A percentile compares a stretch with the other conserved stretches of the same genome.
Conservation (phyloP, 768 basidiomycete species). For the Lentinus brumalis region DNA sequence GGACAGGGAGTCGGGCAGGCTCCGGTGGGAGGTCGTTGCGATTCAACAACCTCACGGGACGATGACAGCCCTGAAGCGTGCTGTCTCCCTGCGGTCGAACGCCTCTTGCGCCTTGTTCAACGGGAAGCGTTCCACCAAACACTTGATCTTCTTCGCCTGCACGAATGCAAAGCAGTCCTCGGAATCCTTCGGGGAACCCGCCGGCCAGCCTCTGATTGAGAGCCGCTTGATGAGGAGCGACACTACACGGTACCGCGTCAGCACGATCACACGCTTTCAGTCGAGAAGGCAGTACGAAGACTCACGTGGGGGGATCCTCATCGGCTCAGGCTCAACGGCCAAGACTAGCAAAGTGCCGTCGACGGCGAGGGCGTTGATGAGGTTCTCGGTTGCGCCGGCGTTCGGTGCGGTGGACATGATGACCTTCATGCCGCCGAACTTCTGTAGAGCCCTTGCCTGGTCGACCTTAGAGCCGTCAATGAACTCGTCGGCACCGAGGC, state of each 20-base stretch:
- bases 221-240: constrained; percentile 27
- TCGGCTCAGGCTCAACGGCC: constrained; percentile 19
- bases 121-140: constrained; percentile 26
- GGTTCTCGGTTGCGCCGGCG: constrained; percentile 14
- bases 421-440: constrained; percentile 40
- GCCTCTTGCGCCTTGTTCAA: constrained; percentile 28
- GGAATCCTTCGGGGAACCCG: constrained; percentile 23
- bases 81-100: constrained; percentile 21
- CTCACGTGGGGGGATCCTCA: constrained; percentile 22
- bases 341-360: constrained; percentile 27
- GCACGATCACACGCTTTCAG: background rate
- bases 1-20: too few species aligned
- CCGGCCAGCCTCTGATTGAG: constrained; percentile 29
- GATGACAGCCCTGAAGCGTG: constrained; percentile 29
- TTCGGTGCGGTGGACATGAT: constrained; percentile 36
- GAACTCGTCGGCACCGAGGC: constrained; percentile 42
- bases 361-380: constrained; percentile 22
- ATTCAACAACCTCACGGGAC: constrained; percentile 9
- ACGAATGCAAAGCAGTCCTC: constrained; percentile 24
- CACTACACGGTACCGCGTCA: constrained; percentile 1
- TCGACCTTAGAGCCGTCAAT: constrained; percentile 33
- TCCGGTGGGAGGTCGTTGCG: background rate
- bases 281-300: background rate
- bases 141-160: constrained; percentile 20
- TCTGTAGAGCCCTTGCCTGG: constrained; percentile 31